These are phyloP conservation scores for Syzygium oleosum DNA, from an alignment of 345 rosid species.

Conservation along the genomic window DNA sequence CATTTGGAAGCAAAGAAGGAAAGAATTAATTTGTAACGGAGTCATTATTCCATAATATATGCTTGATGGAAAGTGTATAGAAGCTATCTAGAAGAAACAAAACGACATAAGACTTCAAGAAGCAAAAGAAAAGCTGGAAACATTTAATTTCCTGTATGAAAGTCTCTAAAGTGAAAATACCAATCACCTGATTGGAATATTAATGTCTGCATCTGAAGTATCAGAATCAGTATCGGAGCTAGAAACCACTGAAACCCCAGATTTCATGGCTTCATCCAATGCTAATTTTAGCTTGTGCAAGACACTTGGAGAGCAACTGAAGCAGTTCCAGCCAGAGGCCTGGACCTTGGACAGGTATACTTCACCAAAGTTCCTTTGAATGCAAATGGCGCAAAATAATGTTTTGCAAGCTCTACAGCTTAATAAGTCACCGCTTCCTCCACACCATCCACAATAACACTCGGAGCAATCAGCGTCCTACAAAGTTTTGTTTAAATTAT, in stretches of 20 bases:
- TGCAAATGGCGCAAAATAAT: slow-evolving; percentile 65
- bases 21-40: not conserved
- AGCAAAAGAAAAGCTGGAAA: not conserved
- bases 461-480: slow-evolving; percentile 65
- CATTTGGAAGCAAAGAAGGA: not conserved
- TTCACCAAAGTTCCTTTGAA: slow-evolving; percentile 72
- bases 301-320: slow-evolving; percentile 70
- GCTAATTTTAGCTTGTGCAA: slow-evolving; percentile 52
- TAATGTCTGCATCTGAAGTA: slow-evolving; percentile 48
- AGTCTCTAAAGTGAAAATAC: not conserved
- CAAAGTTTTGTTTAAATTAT: slow-evolving; percentile 3
- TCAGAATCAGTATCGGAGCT: slow-evolving; percentile 70
- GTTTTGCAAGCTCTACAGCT: slow-evolving; percentile 74
- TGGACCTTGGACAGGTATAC: slow-evolving; percentile 51
- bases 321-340: slow-evolving; percentile 79
- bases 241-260: slow-evolving; percentile 21
- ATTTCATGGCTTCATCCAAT: slow-evolving; percentile 62
- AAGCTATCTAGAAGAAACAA: not conserved
- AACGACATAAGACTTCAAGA: not conserved
- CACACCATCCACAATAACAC: slow-evolving; percentile 93
- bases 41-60: not conserved
- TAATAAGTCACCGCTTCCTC: slow-evolving; percentile 50
- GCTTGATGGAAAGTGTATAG: not conserved
- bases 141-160: not conserved
- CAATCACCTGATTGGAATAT: slow-evolving; percentile 43